Evolutionary conservation across 2,329 filamentous ascomycete species (phyloP).

Genomic region (Westerdykella ornata): DNA sequence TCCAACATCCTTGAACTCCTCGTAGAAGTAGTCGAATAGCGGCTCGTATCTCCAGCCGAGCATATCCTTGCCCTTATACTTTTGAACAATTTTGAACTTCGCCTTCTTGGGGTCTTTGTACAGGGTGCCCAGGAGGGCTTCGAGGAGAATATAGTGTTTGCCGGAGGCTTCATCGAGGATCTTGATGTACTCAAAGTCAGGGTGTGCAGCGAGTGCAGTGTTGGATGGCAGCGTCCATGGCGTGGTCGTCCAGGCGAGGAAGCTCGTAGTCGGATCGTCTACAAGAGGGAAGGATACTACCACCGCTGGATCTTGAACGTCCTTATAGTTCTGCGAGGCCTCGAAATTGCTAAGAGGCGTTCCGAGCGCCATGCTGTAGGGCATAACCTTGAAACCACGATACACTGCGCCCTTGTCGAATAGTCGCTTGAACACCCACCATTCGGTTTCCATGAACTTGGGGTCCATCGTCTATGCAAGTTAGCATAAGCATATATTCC

Average conservation of each 20-base stretch:
- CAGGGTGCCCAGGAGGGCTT: conserved; percentile 70
- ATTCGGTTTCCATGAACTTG: conserved; percentile 91
- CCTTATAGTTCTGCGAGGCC: conserved; percentile 89
- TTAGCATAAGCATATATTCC: background rate
- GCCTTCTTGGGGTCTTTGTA: conserved; percentile 97
- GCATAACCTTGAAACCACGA: conserved; percentile 86
- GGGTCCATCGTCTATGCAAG: conserved; percentile 74
- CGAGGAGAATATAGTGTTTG: conserved; percentile 78
- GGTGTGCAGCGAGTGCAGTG: conserved; percentile 67
- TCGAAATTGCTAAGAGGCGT: conserved; percentile 92
- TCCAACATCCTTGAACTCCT: conserved; percentile 76
- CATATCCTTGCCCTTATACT: conserved; percentile 77
- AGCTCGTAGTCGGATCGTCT: conserved; percentile 64
- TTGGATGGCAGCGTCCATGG: conserved; percentile 83
- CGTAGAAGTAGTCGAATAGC: conserved; percentile 82
- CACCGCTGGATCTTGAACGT: conserved; percentile 82
- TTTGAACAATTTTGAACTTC: conserved; percentile 76
- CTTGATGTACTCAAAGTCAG: conserved; percentile 81
- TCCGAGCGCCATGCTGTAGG: conserved; percentile 83
- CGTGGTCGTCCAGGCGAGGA: conserved; percentile 86
- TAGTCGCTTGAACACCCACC: conserved; percentile 95
- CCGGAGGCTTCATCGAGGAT: conserved; percentile 75
- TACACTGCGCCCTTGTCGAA: conserved; percentile 88
- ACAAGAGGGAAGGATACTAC: conserved; percentile 82
- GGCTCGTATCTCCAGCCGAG: conserved; percentile 84